A percentile compares a stretch with the other conserved stretches of the same genome.
Evolutionary conservation across 1,284 basidiomycete species (phyloP).

Genomic region (Somion occarium): DNA sequence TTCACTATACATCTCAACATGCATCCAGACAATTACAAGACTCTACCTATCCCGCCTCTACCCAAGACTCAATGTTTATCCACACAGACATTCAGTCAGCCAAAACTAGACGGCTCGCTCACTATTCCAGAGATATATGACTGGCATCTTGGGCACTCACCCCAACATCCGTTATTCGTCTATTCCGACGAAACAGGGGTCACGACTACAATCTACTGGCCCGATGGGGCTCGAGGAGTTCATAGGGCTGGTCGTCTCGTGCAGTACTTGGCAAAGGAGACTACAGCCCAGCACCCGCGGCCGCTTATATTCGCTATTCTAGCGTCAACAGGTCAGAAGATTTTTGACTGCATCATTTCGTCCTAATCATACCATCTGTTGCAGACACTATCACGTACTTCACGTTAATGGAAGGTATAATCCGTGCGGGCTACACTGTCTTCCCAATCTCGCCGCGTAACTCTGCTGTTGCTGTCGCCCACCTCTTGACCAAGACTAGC

Average conservation of each 20-base stretch:
- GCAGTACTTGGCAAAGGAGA: slow-evolving; percentile 6
- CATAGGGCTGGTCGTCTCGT: slow-evolving; percentile 17
- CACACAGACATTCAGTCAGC: slow-evolving; percentile 9
- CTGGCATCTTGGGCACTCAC: slow-evolving; percentile 28
- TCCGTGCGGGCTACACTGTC: slow-evolving; percentile 24
- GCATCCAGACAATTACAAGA: slow-evolving; percentile 6
- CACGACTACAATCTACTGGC: slow-evolving; percentile 21
- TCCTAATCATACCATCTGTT: background rate
- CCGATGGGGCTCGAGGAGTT: slow-evolving; percentile 21
- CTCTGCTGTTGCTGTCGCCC: slow-evolving; percentile 30
- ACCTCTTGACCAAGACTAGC: slow-evolving; percentile 29
- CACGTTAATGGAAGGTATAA: slow-evolving; percentile 22
- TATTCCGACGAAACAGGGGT: slow-evolving; percentile 23
- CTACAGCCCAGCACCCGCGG: slow-evolving; percentile 4
- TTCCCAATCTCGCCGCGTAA: slow-evolving; percentile 39
- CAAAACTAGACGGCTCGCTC: slow-evolving; percentile 16
- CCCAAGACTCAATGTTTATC: slow-evolving; percentile 12
- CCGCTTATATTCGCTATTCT: slow-evolving; percentile 19
- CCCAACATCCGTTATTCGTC: slow-evolving; percentile 30
- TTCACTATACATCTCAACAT: background rate
- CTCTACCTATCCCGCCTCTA: slow-evolving; percentile 4
- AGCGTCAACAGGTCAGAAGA: slow-evolving; percentile 18
- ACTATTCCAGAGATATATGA: slow-evolving; percentile 33
- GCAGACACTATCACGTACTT: slow-evolving; percentile 29
- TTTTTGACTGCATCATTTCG: background rate